Conservation (phyloP, 495 filamentous ascomycete species). For the Penicillium herquei region DNA sequence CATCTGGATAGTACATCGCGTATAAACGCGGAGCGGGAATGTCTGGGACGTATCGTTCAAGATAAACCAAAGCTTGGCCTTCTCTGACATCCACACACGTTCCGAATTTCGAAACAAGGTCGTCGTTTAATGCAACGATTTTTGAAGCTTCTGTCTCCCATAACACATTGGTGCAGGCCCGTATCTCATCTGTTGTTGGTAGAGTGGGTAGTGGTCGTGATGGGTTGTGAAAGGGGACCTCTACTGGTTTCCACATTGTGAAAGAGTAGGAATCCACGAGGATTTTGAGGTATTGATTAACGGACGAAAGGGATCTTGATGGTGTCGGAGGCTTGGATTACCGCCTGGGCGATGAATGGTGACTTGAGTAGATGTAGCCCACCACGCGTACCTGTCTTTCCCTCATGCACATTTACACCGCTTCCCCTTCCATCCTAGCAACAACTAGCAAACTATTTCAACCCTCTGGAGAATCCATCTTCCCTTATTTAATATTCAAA, state of each 20-base stretch:
- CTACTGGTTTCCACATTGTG: conserved; percentile 29
- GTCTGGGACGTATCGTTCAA: conserved; percentile 24
- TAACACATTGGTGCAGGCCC: conserved; percentile 26
- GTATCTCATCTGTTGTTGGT: conserved; percentile 31
- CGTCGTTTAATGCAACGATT: conserved; percentile 24
- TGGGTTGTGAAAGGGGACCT: conserved; percentile 21
- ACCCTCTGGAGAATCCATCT: too few relatives aligned
- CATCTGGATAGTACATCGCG: conserved; percentile 25
- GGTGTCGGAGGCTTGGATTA: too few relatives aligned
- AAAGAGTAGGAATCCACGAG: background rate
- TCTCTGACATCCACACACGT: conserved; percentile 13
- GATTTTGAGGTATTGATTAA: background rate
- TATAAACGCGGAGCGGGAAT: conserved; percentile 28
- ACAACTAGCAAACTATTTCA: too few relatives aligned
- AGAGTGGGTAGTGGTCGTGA: conserved; percentile 23
- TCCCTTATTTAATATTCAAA: too few relatives aligned
- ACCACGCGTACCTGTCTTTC: too few relatives aligned
- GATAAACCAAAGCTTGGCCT: conserved; percentile 27
- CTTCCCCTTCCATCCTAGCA: too few relatives aligned
- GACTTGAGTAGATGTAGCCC: too few relatives aligned
- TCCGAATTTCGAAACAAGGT: conserved; percentile 30
- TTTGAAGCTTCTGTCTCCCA: conserved; percentile 20
- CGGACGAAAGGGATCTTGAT: too few relatives aligned
- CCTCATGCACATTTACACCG: too few relatives aligned
- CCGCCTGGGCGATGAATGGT: too few relatives aligned